These are phyloP conservation scores for Acer yangbiense DNA, from an alignment of 345 rosid species.

Conservation along the genomic window DNA sequence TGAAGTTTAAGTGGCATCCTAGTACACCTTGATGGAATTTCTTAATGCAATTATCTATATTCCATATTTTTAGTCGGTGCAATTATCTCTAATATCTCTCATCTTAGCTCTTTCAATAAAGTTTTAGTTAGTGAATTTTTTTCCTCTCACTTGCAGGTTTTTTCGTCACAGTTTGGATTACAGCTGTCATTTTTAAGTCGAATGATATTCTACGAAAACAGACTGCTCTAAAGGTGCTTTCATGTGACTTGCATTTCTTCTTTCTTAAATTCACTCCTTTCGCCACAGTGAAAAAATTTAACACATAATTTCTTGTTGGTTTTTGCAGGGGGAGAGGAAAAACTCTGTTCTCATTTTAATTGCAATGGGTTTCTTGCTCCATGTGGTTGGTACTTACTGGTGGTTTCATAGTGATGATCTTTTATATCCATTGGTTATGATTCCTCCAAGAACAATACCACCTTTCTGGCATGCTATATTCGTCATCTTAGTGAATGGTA, in stretches of 20 bases:
- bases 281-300: neutral
- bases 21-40: slow-evolving; percentile 4
- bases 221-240: slow-evolving; percentile 57
- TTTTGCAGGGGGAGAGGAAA: slow-evolving; percentile 65
- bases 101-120: slow-evolving; percentile 1
- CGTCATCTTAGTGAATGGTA: slow-evolving; percentile 59
- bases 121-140: neutral
- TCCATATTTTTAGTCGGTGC: neutral
- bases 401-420: slow-evolving; percentile 49
- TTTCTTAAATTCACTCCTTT: neutral
- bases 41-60: neutral
- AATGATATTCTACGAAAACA: slow-evolving; percentile 60
- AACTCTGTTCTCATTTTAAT: slow-evolving; percentile 40
- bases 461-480: slow-evolving; percentile 70
- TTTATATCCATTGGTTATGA: slow-evolving; percentile 50
- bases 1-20: neutral
- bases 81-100: neutral
- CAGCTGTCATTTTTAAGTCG: slow-evolving; percentile 58
- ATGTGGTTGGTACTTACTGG: slow-evolving; percentile 51
- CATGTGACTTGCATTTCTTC: neutral
- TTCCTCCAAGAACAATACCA: slow-evolving; percentile 57
- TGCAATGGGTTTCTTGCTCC: slow-evolving; percentile 37
- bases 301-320: slow-evolving; percentile 15
- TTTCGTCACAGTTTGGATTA: slow-evolving; percentile 50
- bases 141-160: slow-evolving; percentile 42